Base-by-base conservation (phyloP, 306 rosid species). In the Rosa rugosa region DNA sequence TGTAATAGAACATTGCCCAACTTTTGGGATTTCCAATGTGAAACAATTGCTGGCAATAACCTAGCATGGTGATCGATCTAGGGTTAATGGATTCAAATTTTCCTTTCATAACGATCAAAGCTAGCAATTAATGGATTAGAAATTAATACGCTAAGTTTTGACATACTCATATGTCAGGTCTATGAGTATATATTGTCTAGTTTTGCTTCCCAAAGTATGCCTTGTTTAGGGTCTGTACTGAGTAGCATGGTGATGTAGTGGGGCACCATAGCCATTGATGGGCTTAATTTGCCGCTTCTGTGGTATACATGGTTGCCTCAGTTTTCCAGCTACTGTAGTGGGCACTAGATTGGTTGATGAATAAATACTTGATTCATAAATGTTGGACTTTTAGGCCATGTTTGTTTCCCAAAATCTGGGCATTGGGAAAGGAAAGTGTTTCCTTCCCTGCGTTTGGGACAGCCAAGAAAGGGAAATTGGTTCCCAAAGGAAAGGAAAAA, bases 211-310 rank as follows among this genome's bases (percentile, higher is more conserved):
- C 76, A 47, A 47, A 23, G 59, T 27, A 64, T 64, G 22, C 38
- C 64, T 23, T 67, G 17, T 6, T 42, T 67, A 67, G 72, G 45
- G 69, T 54, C 23, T 59, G 36, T 22, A 23, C 65, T 41, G 12
- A 14, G 63, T 6, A 59, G 65, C 34, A 65, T 72, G 56, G 78
- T 63, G 64, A 8, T 23, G 67, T 18, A 65, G 69, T 72, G 73
- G 83, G 56, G 69, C 56, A 49, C 72, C 75, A 73, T 73, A 41
- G 56, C 57, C 56, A 64, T 53, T 46, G 22, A 71, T 60, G 64
- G 31, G 34, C 7, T 59, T n/a, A n/a, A n/a, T n/a, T 53, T 63
- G 67, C 79, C 74, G 17, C 25, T 73, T 73, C 20, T 53, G 57
- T 50, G 67, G 36, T 11, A 62, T 49, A 18, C 79, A 65, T 6